phyloP scores from a whole-genome alignment of 306 rosid genomes.

The Coriaria nepalensis region DNA sequence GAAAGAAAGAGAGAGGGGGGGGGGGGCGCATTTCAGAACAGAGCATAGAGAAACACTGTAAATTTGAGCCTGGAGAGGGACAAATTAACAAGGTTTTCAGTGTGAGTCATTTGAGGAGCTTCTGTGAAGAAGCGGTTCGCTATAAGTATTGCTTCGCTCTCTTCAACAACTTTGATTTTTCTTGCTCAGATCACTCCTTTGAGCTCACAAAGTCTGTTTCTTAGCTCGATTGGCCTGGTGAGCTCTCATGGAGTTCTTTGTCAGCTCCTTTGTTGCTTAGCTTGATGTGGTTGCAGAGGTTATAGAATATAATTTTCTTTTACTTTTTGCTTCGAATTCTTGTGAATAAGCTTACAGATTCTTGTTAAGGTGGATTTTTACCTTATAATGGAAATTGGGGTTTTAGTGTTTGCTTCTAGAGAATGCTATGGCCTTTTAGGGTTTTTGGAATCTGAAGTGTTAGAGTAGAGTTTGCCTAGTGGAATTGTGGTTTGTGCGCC shows the following conservation, averaged over 20 bases:
- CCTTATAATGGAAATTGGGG: constrained; percentile 6
- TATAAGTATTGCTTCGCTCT: too few species aligned
- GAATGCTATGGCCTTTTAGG: constrained; percentile 4
- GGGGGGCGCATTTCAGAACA: background rate
- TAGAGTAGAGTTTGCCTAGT: background rate
- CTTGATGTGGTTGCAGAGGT: background rate
- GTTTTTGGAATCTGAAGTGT: constrained; percentile 2
- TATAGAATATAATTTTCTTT: background rate
- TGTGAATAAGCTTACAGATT: background rate
- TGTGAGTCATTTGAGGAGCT: background rate
- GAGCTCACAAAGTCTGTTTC: background rate
- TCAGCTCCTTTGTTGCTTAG: background rate
- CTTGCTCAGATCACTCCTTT: constrained; percentile 12
- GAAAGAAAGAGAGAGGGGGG: background rate
- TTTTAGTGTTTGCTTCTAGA: background rate
- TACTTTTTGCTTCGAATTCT: background rate
- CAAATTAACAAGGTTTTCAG: too few species aligned
- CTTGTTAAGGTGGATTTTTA: background rate
- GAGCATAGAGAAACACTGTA: background rate
- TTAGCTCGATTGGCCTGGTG: constrained; percentile 7
- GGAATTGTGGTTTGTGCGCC: background rate
- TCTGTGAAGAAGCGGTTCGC: too few species aligned
- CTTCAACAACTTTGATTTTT: background rate
- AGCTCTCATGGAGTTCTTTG: background rate
- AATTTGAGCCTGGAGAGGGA: constrained; percentile 7